Evolutionary conservation across 306 rosid genomes (phyloP), one percentile per base, ranked within the genome.

Genomic region (Gillenia trifoliata): DNA sequence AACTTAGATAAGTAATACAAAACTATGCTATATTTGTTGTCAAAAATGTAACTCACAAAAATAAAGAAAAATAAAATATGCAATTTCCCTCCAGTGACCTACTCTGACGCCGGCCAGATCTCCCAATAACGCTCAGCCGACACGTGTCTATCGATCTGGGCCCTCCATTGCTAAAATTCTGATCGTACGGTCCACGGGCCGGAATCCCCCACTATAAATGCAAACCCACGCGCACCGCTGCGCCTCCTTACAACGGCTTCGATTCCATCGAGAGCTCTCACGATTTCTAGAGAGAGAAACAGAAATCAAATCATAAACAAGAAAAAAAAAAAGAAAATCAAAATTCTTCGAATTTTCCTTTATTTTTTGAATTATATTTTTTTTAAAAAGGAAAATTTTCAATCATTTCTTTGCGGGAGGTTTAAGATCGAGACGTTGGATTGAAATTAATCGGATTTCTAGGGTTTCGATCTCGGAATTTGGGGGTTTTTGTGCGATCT

Each of bases 381-480:
- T 47, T 7, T 17, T 2, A 9, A 38, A 30, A 22, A 59, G 33
- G 29, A 22, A 69, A 26, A 13, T 0, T 45, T 15, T 5, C 52
- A 1, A 26, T 2, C 15, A 16, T 29, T 5, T 40, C 43, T 8
- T 45, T 16, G 29, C 28, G 4, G 22, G 59, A 49, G 66, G 57
- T 62, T 12, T 61, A 50, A 68, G 73, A 76, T 63, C 80, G 43
- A 65, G 4, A 66, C 74, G 57, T 49, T 13, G 62, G 38, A 26
- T 26, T 50, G 71, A 30, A 62, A 23, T 20, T 17, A 31, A 70
- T 64, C 17, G 15, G 23, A 30, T 67, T 47, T 31, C 22, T 69
- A 41, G 79, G 80, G 75, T 49, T 77, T 79, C n/a, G 73, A 71
- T 73, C 78, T 59, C 26, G 12, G 38, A 45, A 16, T 55, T 66